A percentile compares a stretch with the other conserved stretches of the same genome.
phyloP scores from a whole-genome alignment of 2,329 filamentous ascomycete genomes.

The Penicillium digitatum region DNA sequence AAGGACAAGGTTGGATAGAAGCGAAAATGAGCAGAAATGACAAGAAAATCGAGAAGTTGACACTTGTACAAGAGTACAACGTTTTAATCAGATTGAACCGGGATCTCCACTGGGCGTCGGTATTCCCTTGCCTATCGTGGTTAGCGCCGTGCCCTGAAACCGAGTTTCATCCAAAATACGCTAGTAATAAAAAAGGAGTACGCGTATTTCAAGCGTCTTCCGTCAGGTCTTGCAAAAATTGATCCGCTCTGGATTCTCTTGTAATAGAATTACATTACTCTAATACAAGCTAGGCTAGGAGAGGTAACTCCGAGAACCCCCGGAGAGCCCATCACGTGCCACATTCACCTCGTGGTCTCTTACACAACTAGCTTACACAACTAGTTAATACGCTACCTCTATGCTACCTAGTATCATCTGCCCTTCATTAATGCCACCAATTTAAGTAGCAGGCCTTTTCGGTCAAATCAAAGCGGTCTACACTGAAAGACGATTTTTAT shows the following conservation, averaged over 20 bases:
- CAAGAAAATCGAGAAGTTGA: neutral
- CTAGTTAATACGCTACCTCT: too few relatives aligned
- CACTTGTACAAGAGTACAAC: neutral
- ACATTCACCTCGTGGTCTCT: too few relatives aligned
- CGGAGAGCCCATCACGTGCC: too few relatives aligned
- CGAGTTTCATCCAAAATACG: neutral
- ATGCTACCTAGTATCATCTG: too few relatives aligned
- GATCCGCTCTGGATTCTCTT: too few relatives aligned
- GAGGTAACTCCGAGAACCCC: too few relatives aligned
- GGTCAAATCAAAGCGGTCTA: neutral
- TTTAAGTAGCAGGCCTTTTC: neutral
- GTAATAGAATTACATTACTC: neutral
- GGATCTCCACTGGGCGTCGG: neutral
- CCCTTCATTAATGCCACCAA: neutral
- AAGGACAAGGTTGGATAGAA: neutral
- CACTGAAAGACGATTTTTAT: neutral
- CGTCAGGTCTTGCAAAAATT: neutral
- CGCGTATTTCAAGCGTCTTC: neutral
- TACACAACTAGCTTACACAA: too few relatives aligned
- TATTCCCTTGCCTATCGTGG: neutral
- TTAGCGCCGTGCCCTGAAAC: neutral
- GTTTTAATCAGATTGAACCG: neutral
- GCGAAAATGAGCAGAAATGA: neutral
- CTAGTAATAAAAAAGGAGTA: neutral
- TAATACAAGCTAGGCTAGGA: neutral